Evolutionary conservation across 2,329 filamentous ascomycete species (phyloP).

Genomic region (Aspergillus alliaceus): DNA sequence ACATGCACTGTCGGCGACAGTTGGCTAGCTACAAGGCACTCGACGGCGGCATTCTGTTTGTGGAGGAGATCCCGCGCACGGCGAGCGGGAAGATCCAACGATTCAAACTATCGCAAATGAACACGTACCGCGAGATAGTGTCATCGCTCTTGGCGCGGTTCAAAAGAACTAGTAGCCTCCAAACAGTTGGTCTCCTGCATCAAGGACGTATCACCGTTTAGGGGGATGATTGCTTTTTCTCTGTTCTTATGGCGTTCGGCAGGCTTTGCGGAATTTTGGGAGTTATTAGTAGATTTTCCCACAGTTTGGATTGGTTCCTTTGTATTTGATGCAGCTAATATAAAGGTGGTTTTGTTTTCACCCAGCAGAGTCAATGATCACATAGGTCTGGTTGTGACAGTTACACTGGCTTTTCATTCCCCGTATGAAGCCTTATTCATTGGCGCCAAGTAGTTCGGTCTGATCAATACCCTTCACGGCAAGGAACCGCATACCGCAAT

Average conservation of each 20-base stretch:
- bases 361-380: background rate
- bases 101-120: slow-evolving; percentile 42
- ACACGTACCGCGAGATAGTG: slow-evolving; percentile 38
- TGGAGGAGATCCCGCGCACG: slow-evolving; percentile 51
- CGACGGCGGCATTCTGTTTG: slow-evolving; percentile 49
- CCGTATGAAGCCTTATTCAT: background rate
- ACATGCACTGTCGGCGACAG: slow-evolving; percentile 39
- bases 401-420: background rate
- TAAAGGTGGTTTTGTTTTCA: background rate
- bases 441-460: background rate
- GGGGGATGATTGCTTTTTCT: slow-evolving; percentile 1
- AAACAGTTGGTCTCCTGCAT: slow-evolving; percentile 23
- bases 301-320: background rate
- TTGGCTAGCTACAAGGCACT: slow-evolving; percentile 52
- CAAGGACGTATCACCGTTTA: slow-evolving; percentile 23
- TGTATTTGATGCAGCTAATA: background rate
- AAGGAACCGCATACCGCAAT: background rate
- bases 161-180: slow-evolving; percentile 20
- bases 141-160: slow-evolving; percentile 29
- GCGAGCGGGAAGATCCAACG: slow-evolving; percentile 53
- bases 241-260: background rate
- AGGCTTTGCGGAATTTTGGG: background rate
- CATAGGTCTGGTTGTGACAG: too few species aligned
- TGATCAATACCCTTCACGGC: background rate
- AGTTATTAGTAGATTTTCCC: background rate